Evolutionary conservation across 2,329 filamentous ascomycete species (phyloP), one percentile per base, ranked within the genome.

Genomic region (Zymoseptoria tritici): DNA sequence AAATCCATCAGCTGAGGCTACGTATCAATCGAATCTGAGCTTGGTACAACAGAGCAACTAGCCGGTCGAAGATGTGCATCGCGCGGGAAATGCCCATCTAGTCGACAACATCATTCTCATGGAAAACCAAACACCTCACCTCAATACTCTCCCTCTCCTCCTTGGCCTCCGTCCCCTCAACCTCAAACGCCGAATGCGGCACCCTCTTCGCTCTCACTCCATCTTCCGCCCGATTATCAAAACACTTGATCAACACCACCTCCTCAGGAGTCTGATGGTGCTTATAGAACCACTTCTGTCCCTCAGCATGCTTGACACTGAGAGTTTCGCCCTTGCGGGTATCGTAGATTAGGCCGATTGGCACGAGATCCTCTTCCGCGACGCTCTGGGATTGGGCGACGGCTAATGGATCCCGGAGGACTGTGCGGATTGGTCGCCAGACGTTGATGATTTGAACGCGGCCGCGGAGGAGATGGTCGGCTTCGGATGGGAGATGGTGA

Each of bases 91-190:
- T 22, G 24, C 24, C 24, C 24, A 26, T 26, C 24, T 26, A 26
- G 4, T 26, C 24, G 7, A 26, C 63, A 54, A 62, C 57, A 62
- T 65, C 58, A 53, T 60, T 55, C 54, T 65, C 64, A 59, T 61
- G 57, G 79, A 96, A 95, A 0, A 96, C 88, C 72, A 96, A 78
- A 24, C 88, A 85, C 66, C 91, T 81, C 13, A 96, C 88, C 74
- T 96, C 91, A 71, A 96, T 95, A 72, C 90, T 96, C 78, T 95
- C 88, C 63, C 91, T 81, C 0, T 81, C 82, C 65, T 87, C 89
- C 52, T 85, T 87, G 13, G 79, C 75, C 7, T 84, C 81, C 0
- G 88, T 89, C 63, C 86, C 78, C 1, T 88, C 85, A 72, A 96
- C 87, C 52, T 80, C 78, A 75, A 96, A 96, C 0, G 90, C 90